Percentiles rank a stretch among this genome's conserved stretches.
Conservation (phyloP, 164 flowering plant genomes). For the Protea cynaroides region DNA sequence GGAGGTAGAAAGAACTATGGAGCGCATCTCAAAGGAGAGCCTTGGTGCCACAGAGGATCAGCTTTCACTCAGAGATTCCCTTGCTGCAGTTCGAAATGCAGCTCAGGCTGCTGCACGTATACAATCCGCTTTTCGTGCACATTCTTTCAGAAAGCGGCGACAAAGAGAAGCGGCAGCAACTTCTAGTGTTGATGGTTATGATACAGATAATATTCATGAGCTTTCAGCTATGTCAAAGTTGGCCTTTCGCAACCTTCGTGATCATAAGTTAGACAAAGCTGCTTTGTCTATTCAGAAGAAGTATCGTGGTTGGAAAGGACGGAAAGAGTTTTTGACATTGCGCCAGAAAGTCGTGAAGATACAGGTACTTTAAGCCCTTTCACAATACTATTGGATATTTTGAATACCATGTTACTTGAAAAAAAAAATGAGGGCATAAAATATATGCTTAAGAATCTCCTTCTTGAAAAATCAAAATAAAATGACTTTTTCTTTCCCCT, state of each 20-base stretch:
- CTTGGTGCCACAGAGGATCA: constrained; percentile 44
- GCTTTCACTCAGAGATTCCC: constrained; percentile 53
- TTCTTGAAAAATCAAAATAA: background rate
- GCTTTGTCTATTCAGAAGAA: constrained; percentile 96
- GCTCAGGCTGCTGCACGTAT: constrained; percentile 98
- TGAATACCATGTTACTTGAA: too few relatives aligned
- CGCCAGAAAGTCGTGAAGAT: constrained; percentile 92
- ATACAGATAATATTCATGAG: constrained; percentile 41
- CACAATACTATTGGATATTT: too few relatives aligned
- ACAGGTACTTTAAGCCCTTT: constrained; percentile 44
- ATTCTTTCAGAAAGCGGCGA: constrained; percentile 81
- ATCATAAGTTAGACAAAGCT: constrained; percentile 47
- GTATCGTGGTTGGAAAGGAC: constrained; percentile 85
- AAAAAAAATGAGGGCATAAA: too few relatives aligned
- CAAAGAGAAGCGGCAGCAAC: constrained; percentile 24
- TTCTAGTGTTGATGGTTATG: constrained; percentile 42
- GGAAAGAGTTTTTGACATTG: constrained; percentile 67
- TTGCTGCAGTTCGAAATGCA: constrained; percentile 87
- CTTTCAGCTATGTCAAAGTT: constrained; percentile 62
- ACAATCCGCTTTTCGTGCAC: constrained; percentile 89
- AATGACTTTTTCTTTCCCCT: background rate
- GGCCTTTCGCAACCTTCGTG: constrained; percentile 44
- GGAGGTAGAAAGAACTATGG: constrained; percentile 69
- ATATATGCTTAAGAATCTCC: too few relatives aligned
- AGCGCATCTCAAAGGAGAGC: constrained; percentile 33